A percentile compares a stretch with the other conserved stretches of the same genome.
Evolutionary conservation across 495 filamentous ascomycete species (phyloP).

Genomic region (Hypoxylon fragiforme): DNA sequence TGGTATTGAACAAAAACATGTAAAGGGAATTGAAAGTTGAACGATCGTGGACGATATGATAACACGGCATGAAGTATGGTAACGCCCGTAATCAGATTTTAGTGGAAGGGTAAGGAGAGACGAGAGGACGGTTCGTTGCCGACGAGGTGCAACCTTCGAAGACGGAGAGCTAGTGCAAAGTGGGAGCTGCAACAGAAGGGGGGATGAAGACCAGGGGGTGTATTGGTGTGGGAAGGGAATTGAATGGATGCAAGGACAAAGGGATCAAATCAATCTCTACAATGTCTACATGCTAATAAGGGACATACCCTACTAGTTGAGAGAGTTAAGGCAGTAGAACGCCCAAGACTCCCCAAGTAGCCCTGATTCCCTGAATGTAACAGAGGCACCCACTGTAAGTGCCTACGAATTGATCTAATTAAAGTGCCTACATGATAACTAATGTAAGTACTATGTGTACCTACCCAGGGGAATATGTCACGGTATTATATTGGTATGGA

Average conservation of each 20-base stretch:
- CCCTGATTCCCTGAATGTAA: no score
- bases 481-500: no score
- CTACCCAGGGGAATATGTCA: no score
- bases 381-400: no score
- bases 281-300: no score
- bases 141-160: slow-evolving; percentile 28
- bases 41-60: slow-evolving; percentile 29
- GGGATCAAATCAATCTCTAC: no score
- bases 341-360: no score
- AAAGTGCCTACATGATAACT: no score
- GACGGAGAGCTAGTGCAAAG: slow-evolving; percentile 18
- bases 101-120: slow-evolving; percentile 16
- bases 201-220: slow-evolving; percentile 14
- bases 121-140: slow-evolving; percentile 25
- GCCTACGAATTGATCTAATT: no score
- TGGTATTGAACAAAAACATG: slow-evolving; percentile 23
- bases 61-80: slow-evolving; percentile 33
- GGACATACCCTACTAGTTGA: no score
- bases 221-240: slow-evolving; percentile 18
- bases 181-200: slow-evolving; percentile 31
- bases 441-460: no score
- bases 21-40: slow-evolving; percentile 20
- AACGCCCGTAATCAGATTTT: slow-evolving; percentile 28
- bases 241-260: slow-evolving; percentile 33
- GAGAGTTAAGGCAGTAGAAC: no score